A percentile compares a stretch with the other conserved stretches of the same genome.
These are phyloP conservation scores for Orbilia brochopaga DNA, from an alignment of 2,329 filamentous ascomycete genomes.

Conservation along the genomic window DNA sequence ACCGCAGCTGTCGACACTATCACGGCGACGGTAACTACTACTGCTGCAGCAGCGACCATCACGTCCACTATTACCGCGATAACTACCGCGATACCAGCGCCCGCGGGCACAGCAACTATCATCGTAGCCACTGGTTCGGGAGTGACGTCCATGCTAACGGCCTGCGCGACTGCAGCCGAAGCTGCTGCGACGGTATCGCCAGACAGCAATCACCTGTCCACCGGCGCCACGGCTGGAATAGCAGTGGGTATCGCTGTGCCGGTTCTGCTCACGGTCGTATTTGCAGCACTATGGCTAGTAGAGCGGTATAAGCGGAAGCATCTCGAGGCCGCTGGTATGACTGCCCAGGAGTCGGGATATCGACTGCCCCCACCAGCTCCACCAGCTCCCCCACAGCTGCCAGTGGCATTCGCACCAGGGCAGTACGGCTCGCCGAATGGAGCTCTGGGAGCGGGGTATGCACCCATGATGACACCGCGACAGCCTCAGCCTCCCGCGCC, in stretches of 20 bases:
- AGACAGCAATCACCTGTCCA: neutral
- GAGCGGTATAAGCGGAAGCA: conserved; percentile 13
- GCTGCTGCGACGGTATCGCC: neutral
- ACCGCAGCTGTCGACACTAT: conserved; percentile 1
- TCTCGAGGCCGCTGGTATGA: neutral
- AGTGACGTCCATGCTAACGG: neutral
- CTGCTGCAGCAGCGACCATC: neutral
- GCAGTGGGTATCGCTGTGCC: conserved; percentile 26
- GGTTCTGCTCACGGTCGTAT: conserved; percentile 23
- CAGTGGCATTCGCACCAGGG: too few relatives aligned
- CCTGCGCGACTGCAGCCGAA: neutral
- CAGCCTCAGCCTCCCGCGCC: too few relatives aligned
- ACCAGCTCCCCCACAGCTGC: neutral
- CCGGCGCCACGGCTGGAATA: conserved; percentile 28
- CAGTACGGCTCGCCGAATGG: too few relatives aligned
- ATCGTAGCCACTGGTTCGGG: neutral
- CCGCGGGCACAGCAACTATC: neutral
- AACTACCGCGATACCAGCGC: neutral
- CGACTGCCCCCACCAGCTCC: neutral
- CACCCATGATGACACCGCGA: too few relatives aligned
- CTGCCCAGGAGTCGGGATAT: too few relatives aligned
- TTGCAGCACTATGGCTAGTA: conserved; percentile 29
- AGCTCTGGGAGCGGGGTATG: too few relatives aligned
- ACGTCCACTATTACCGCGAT: neutral
- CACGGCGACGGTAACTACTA: neutral